phyloP scores from a whole-genome alignment of 192 early-diverging fungal species.

The Backusella circina region DNA sequence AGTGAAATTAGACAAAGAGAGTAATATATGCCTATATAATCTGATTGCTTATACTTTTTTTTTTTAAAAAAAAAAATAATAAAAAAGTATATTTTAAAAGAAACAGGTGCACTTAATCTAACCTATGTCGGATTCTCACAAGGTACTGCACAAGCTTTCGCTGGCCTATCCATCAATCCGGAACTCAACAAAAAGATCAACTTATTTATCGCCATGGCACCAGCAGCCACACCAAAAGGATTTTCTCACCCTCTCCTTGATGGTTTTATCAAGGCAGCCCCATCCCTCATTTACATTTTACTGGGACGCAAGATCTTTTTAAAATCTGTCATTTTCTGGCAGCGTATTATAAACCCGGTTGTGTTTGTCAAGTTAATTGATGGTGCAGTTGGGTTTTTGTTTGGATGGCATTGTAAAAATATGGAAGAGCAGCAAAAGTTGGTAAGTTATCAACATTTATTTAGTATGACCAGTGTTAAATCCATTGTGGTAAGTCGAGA shows the following conservation, averaged over 20 bases:
- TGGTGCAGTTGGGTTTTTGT: conserved; percentile 64
- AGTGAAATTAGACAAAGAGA: background rate
- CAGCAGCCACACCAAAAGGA: conserved; percentile 82
- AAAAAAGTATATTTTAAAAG: too few species aligned
- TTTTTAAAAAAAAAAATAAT: conserved; percentile 24
- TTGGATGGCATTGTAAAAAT: conserved; percentile 77
- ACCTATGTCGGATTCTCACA: conserved; percentile 96
- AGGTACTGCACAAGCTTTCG: conserved; percentile 87
- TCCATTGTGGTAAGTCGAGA: conserved; percentile 64
- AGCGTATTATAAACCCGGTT: conserved; percentile 66
- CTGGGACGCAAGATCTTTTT: conserved; percentile 82
- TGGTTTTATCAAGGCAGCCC: conserved; percentile 78
- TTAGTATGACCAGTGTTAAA: conserved; percentile 87
- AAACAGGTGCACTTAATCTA: conserved; percentile 60
- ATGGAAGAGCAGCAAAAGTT: conserved; percentile 70
- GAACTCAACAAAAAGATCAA: conserved; percentile 79
- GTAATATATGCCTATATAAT: background rate
- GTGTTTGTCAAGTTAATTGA: conserved; percentile 77
- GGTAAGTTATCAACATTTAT: conserved; percentile 81
- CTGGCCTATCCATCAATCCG: conserved; percentile 77
- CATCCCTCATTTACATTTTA: conserved; percentile 80
- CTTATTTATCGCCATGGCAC: conserved; percentile 88
- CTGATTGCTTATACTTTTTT: background rate
- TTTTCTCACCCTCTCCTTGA: conserved; percentile 76
- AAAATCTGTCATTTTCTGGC: conserved; percentile 81